These are phyloP conservation scores for Plasmodium relictum DNA, from an alignment of 169 alveolate species.

Conservation along the genomic window DNA sequence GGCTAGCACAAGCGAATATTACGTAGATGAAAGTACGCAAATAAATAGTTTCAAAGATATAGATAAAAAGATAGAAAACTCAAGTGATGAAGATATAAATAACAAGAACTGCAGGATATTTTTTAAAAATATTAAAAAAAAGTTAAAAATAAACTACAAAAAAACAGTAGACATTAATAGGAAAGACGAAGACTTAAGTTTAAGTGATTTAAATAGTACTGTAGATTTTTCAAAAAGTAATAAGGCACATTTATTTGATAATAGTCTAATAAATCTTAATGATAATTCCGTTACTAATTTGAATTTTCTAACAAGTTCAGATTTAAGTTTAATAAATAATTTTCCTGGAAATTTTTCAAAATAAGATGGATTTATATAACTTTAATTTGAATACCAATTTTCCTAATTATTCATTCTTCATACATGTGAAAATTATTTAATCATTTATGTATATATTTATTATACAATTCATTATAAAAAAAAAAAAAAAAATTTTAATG, in stretches of 20 bases:
- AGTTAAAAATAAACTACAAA: conserved; percentile 47
- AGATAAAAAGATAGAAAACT: background rate
- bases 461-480: no score
- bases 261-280: background rate
- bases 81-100: conserved; percentile 32
- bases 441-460: no score
- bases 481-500: no score
- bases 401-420: no score
- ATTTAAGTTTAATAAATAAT: conserved; percentile 17
- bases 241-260: background rate
- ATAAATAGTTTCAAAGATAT: background rate
- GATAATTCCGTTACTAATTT: background rate
- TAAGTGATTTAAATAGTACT: conserved; percentile 59
- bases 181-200: conserved; percentile 4
- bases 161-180: background rate
- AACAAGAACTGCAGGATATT: conserved; percentile 54
- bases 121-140: conserved; percentile 61
- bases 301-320: conserved; percentile 3
- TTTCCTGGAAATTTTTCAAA: background rate
- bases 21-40: background rate
- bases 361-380: background rate
- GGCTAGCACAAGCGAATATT: background rate
- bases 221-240: conserved; percentile 23
- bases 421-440: no score
- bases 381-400: no score